Base-by-base conservation (phyloP, 495 filamentous ascomycete species). In the Podospora didyma region DNA sequence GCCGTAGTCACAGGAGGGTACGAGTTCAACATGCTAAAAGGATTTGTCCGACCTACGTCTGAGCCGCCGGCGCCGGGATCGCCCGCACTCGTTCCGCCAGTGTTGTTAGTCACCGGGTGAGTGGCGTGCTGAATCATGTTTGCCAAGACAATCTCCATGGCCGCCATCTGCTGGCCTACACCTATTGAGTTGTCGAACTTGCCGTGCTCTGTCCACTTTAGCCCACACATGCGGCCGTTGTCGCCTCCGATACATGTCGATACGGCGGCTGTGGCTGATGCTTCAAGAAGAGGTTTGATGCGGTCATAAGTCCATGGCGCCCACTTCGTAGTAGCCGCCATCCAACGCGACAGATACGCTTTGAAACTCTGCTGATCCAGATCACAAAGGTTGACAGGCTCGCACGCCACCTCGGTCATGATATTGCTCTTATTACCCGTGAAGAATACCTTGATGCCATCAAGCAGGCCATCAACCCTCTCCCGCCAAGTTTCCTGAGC, bases 351-450 rank as follows among this genome's bases (percentile, higher is more conserved):
- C 7, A 91, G 75, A 60, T 90, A 88, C 4, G 87, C 88, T 66
- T 93, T 93, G 80, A 95, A 94, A 22, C 84, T 83, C 49, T 85
- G 83, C 63, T 90, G 86, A 70, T 93, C 89, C 52, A 81, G 65
- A 63, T 91, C 79, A 70, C 89, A 91, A 4, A 75, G 74, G 49
- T 75, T 66, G 35, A 74, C 70, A 0, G 80, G 69, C 64, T 93
- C 90, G 72, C 90, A 95, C 17, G 85, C 81, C n/a, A 84, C 75
- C 67, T 94, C 90, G 48, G 79, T 77, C 76, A 87, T 81, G 53
- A 86, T 76, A 57, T 82, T 67, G n/a, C 64, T 62, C 17, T 71
- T 53, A 9, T 66, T 49, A 0, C 73, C 63, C 0, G 69, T 63
- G 63, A 82, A 86, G 71, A 88, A 87, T 39, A 81, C 69, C n/a